phyloP scores from a whole-genome alignment of 192 early-diverging fungal species.

The Rhizoclosmatium globosum region DNA sequence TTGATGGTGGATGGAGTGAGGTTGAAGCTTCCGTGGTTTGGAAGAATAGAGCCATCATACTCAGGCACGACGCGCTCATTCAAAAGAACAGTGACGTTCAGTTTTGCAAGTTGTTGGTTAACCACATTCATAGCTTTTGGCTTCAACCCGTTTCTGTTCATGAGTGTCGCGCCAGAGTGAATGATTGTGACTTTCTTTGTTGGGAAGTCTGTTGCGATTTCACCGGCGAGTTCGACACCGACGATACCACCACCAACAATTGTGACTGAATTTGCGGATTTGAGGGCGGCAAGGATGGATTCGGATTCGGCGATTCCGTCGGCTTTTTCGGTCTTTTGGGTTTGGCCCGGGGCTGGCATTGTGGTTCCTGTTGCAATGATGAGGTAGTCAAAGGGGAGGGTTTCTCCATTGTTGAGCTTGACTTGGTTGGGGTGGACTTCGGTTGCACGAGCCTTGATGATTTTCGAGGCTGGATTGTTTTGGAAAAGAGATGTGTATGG shows the following conservation, averaged over 20 bases:
- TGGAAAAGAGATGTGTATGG: slow-evolving; percentile 51
- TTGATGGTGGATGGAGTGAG: slow-evolving; percentile 42
- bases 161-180: slow-evolving; percentile 59
- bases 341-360: slow-evolving; percentile 61
- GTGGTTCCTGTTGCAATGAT: slow-evolving; percentile 69
- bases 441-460: slow-evolving; percentile 59
- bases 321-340: slow-evolving; percentile 33
- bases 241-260: slow-evolving; percentile 80
- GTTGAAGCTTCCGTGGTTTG: slow-evolving; percentile 28
- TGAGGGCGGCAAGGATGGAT: slow-evolving; percentile 50
- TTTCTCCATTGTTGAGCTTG: slow-evolving; percentile 55
- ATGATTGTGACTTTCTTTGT: slow-evolving; percentile 69
- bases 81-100: slow-evolving; percentile 60
- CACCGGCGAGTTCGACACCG: slow-evolving; percentile 81
- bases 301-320: slow-evolving; percentile 46
- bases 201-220: slow-evolving; percentile 71
- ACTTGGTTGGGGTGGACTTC: slow-evolving; percentile 51
- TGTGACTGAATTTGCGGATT: slow-evolving; percentile 56
- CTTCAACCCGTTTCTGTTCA: slow-evolving; percentile 20
- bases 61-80: slow-evolving; percentile 56
- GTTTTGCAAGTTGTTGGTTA: slow-evolving; percentile 22
- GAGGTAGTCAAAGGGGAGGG: slow-evolving; percentile 70
- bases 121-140: background rate
- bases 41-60: slow-evolving; percentile 38
- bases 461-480: slow-evolving; percentile 29